Percentiles rank a stretch among this genome's conserved stretches.
Evolutionary conservation across 495 filamentous ascomycete genomes (phyloP).

Genomic region (Talaromyces thailandensis): DNA sequence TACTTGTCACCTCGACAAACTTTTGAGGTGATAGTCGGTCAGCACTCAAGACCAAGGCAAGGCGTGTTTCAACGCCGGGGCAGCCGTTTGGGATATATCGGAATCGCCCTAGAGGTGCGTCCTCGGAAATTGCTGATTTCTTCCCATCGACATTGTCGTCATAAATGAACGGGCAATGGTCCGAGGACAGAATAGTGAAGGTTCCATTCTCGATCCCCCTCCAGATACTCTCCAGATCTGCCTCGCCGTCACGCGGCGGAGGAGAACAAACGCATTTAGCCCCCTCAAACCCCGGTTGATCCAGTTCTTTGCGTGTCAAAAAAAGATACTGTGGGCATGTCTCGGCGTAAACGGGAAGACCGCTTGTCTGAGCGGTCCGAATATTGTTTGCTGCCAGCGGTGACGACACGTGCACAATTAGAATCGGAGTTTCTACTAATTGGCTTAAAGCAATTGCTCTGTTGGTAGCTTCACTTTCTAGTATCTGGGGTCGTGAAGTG

Average conservation of each 20-base stretch:
- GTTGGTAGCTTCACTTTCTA: constrained; percentile 50
- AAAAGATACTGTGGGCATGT: constrained; percentile 62
- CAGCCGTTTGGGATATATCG: constrained; percentile 49
- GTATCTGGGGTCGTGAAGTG: constrained; percentile 41
- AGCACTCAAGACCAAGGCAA: constrained; percentile 27
- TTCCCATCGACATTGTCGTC: constrained; percentile 41
- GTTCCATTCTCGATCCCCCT: constrained; percentile 35
- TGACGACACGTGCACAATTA: constrained; percentile 52
- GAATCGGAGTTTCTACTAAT: constrained; percentile 45
- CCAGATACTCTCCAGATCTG: constrained; percentile 37
- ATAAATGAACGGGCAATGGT: constrained; percentile 48
- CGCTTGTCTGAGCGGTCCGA: constrained; percentile 43
- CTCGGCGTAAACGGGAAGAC: constrained; percentile 52
- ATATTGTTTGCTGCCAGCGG: constrained; percentile 42
- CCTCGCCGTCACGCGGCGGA: constrained; percentile 23
- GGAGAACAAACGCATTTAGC: constrained; percentile 44
- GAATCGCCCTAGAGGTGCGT: constrained; percentile 39
- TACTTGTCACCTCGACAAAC: constrained; percentile 49
- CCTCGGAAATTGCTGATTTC: constrained; percentile 31
- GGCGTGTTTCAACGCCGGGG: constrained; percentile 52
- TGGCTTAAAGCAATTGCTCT: constrained; percentile 45
- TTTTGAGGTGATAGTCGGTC: constrained; percentile 40
- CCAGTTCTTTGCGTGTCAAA: constrained; percentile 42
- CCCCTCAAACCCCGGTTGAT: constrained; percentile 42
- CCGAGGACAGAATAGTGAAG: constrained; percentile 35